phyloP scores from a whole-genome alignment of 495 filamentous ascomycete genomes.

The Hyaloscypha finlandica region DNA sequence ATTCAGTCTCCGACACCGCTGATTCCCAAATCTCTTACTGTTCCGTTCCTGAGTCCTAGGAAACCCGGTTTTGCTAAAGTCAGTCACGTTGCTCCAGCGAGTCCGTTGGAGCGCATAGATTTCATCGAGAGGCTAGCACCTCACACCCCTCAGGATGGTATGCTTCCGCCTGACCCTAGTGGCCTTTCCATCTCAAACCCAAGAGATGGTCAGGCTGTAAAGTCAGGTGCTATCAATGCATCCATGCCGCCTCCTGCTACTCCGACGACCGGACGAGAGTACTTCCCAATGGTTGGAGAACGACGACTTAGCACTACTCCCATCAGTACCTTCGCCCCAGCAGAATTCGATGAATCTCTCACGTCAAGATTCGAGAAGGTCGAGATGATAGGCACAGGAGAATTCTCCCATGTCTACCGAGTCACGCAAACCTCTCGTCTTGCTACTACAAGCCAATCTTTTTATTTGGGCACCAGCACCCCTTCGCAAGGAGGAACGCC shows the following conservation, averaged over 20 bases:
- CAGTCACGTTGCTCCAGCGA: conserved; percentile 47
- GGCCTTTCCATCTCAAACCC: conserved; percentile 64
- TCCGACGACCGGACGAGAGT: conserved; percentile 70
- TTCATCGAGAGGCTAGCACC: conserved; percentile 61
- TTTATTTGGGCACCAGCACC: conserved; percentile 40
- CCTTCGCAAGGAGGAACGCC: conserved; percentile 39
- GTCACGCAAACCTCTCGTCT: conserved; percentile 49
- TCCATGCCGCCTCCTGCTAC: conserved; percentile 70
- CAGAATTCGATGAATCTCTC: conserved; percentile 71
- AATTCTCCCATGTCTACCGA: conserved; percentile 90
- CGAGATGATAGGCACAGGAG: conserved; percentile 78
- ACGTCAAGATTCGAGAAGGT: conserved; percentile 73
- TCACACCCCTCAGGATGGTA: conserved; percentile 74
- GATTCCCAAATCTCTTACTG: conserved; percentile 34
- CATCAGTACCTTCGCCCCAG: conserved; percentile 52
- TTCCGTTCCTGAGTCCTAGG: conserved; percentile 31
- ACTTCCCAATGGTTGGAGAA: conserved; percentile 44
- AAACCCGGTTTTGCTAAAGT: conserved; percentile 47
- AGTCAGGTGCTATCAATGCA: conserved; percentile 38
- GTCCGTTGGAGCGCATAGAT: conserved; percentile 50
- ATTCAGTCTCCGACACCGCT: conserved; percentile 40
- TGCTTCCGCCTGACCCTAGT: conserved; percentile 80
- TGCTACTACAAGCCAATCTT: conserved; percentile 41
- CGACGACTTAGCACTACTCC: conserved; percentile 50
- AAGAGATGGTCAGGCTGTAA: conserved; percentile 44